A percentile compares a stretch with the other conserved stretches of the same genome.
These are phyloP conservation scores for Haemoproteus tartakovskyi DNA, from an alignment of 169 alveolate genomes.

Conservation along the genomic window DNA sequence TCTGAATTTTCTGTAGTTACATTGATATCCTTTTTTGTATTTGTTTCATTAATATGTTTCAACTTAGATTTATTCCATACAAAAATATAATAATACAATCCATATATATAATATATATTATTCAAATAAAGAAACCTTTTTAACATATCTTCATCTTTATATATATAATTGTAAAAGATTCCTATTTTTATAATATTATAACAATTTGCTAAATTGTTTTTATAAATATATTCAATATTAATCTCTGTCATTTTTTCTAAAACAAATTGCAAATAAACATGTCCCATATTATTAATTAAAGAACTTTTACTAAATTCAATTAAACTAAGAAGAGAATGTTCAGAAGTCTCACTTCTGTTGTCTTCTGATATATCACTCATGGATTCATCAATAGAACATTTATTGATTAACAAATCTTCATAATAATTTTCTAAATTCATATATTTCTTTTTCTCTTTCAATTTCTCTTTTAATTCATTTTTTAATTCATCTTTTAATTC, in stretches of 20 bases:
- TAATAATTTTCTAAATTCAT: too few relatives aligned
- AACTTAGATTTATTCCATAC: too few relatives aligned
- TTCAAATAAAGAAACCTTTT: conserved; percentile 28
- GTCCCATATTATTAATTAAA: conserved; percentile 8
- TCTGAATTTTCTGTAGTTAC: too few relatives aligned
- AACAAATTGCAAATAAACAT: conserved; percentile 33
- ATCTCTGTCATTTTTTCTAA: conserved; percentile 24
- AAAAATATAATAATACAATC: conserved; percentile 43
- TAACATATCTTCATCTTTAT: conserved; percentile 13
- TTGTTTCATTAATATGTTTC: too few relatives aligned
- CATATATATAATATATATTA: conserved; percentile 39
- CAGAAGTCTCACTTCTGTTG: conserved; percentile 1
- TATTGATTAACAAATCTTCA: too few relatives aligned
- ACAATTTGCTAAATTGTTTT: conserved; percentile 34
- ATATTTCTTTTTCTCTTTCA: too few relatives aligned
- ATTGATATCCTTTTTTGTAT: too few relatives aligned
- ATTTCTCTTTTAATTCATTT: background rate
- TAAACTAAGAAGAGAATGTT: conserved; percentile 18
- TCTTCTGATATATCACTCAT: conserved; percentile 4
- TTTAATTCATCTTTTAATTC: too few relatives aligned
- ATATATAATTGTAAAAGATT: conserved; percentile 52
- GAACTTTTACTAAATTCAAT: conserved; percentile 17
- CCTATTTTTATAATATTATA: conserved; percentile 54
- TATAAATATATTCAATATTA: conserved; percentile 29
- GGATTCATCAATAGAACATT: conserved; percentile 2